Base-by-base conservation (phyloP, 1,284 basidiomycete genomes). In the Ustilago crameri region DNA sequence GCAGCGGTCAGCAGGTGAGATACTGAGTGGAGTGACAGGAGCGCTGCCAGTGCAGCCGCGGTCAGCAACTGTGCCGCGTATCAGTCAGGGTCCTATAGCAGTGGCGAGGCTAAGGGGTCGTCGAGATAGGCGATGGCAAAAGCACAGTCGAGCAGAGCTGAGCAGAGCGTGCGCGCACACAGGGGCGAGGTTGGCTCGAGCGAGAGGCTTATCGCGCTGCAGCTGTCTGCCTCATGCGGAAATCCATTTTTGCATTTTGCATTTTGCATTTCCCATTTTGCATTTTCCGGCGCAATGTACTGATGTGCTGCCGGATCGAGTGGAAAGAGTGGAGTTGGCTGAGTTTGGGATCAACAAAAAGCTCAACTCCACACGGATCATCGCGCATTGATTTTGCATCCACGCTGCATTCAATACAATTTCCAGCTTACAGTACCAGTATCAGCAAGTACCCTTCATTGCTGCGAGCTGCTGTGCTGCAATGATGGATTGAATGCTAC, bases 331-430 rank as follows among this genome's bases (percentile, higher is more conserved):
- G 46, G 45, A 17, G 24, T 26, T 23, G 34, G 57, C 63, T 60
- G 63, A 66, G 63, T 59, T 56, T 44, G 4, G 40, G 22, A 35
- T 26, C 45, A 12, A 12, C 30, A 30, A 34, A 34, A 37, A 40
- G 32, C 18, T 61, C 58, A 67, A 67, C 64, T 67, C 58, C 64
- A 67, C 64, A 67, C 44, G 41, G 50, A 60, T 67, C 64, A 67
- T 61, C 53, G 54, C 46, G 64, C 64, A 57, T 51, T 27, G 37
- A 17, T 10, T 20, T 44, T 43, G 32, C 18, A 22, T 17, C 23
- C 35, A 23, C 37, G 20, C 26, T 20, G 18, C 3, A 26, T 32
- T 12, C 15, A 49, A n/a, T 48, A 18, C 32, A 48, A 18, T 9
- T 37, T 48, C 20, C 22, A 23, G 32, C 9, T 48, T 22, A 14